phyloP scores from a whole-genome alignment of 768 basidiomycete species.

The Boletellus ananiceps region DNA sequence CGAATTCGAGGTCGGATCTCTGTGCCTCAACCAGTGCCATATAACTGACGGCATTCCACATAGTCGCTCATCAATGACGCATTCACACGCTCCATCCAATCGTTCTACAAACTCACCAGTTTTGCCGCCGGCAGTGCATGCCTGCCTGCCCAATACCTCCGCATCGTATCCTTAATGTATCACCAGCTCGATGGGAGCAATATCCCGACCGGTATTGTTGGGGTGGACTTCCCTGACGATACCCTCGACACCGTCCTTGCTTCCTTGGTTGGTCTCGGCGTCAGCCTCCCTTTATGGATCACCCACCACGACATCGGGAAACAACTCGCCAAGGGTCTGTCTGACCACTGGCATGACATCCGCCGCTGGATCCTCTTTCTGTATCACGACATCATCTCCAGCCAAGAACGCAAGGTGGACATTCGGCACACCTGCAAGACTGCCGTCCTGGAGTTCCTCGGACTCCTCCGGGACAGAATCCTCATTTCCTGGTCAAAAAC shows the following conservation, averaged over 20 bases:
- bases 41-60: not conserved
- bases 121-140: slow-evolving; percentile 13
- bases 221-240: slow-evolving; percentile 1
- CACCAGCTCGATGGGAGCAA: slow-evolving; percentile 16
- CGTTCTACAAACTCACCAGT: slow-evolving; percentile 12
- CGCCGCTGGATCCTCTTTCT: slow-evolving; percentile 27
- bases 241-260: slow-evolving; percentile 12
- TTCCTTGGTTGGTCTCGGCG: slow-evolving; percentile 18
- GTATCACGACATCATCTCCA: slow-evolving; percentile 12
- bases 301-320: slow-evolving; percentile 9
- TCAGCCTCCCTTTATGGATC: slow-evolving; percentile 24
- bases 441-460: slow-evolving; percentile 25
- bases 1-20: slow-evolving; percentile 21
- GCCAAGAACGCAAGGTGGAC: slow-evolving; percentile 1
- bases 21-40: not conserved
- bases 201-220: slow-evolving; percentile 14
- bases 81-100: slow-evolving; percentile 9
- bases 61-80: slow-evolving; percentile 16
- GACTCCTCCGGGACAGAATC: slow-evolving; percentile 21
- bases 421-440: slow-evolving; percentile 21
- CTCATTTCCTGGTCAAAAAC: slow-evolving; percentile 26
- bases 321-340: slow-evolving; percentile 14
- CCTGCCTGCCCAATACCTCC: slow-evolving; percentile 19
- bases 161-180: slow-evolving; percentile 20
- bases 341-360: slow-evolving; percentile 21